A percentile compares a stretch with the other conserved stretches of the same genome.
phyloP scores from a whole-genome alignment of 2,329 filamentous ascomycete genomes.

The Fusarium fujikuroi region DNA sequence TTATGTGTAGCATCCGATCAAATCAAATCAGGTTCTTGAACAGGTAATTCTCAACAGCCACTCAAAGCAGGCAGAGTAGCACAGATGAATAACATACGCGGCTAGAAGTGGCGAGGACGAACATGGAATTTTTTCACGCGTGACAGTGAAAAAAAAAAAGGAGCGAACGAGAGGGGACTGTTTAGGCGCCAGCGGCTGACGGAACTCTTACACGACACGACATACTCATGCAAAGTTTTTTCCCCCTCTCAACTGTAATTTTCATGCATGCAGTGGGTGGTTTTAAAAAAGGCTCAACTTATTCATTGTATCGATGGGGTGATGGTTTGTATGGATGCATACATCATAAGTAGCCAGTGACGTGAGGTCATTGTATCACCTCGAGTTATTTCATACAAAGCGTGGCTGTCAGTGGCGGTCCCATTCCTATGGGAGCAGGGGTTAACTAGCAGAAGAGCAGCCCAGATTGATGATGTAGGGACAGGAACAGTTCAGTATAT shows the following conservation, averaged over 20 bases:
- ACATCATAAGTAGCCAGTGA: slow-evolving; percentile 9
- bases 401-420: slow-evolving; percentile 6
- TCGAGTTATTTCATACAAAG: slow-evolving; percentile 4
- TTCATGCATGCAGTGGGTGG: neutral
- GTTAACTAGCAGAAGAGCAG: slow-evolving; percentile 2
- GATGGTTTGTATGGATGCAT: neutral
- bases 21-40: slow-evolving; percentile 23
- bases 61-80: slow-evolving; percentile 16
- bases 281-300: neutral
- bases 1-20: slow-evolving; percentile 12
- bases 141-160: slow-evolving; percentile 8
- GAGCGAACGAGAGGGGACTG: neutral
- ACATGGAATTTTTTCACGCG: slow-evolving; percentile 17
- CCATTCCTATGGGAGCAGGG: slow-evolving; percentile 19
- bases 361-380: slow-evolving; percentile 12
- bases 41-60: slow-evolving; percentile 11
- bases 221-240: neutral
- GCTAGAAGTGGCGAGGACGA: slow-evolving; percentile 25
- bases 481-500: slow-evolving; percentile 9
- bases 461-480: slow-evolving; percentile 18
- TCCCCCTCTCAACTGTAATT: neutral
- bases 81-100: slow-evolving; percentile 13
- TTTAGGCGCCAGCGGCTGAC: slow-evolving; percentile 32
- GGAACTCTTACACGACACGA: neutral
- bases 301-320: neutral